Evolutionary conservation across 164 flowering plant species (phyloP), one percentile per base, ranked within the genome.

Genomic region (Protea cynaroides): DNA sequence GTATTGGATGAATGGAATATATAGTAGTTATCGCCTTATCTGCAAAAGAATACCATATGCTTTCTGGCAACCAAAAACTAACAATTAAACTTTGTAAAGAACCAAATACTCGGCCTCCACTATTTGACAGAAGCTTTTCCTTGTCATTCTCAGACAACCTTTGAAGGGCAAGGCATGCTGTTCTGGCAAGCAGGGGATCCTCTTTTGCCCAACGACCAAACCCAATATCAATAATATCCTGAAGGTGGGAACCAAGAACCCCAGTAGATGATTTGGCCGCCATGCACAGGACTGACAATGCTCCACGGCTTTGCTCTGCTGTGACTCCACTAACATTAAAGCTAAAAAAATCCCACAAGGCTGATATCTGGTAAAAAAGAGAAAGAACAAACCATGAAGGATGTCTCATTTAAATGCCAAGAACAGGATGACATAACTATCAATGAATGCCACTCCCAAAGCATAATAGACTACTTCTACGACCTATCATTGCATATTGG

Each of bases 151-250:
- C 83, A 62, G 94, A 83, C 73, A 95, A 69, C 63, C 97, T 81
- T 70, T 95, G 89, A 49, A 95, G 82, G 21, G 96, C 96, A 75
- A 84, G 56, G 68, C 99, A 91, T 68, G 97, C 86, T n/a, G 84
- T 86, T 75, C 94, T 83, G 25, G 97, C 97, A 63, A 95, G 93
- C 74, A 91, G 74, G 68, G 96, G 97, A 8, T 95, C 99, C 65
- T 84, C 82, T 72, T 85, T 89, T 34, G 99, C 90, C 99, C 99
- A 91, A 25, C 92, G 89, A 38, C 99, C 99, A 83, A 95, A 95
- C 43, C 99, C 99, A 71, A 95, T 92, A 66, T 91, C 97, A 68
- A 95, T 77, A 46, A 91, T 83, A 64, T 91, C 97, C 72, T 86
- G 96, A 72, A 91, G 51, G 69, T 88, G 97, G 61, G 87, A 83